These are phyloP conservation scores for Hirschfeldia incana DNA, from an alignment of 345 rosid species.

Conservation along the genomic window DNA sequence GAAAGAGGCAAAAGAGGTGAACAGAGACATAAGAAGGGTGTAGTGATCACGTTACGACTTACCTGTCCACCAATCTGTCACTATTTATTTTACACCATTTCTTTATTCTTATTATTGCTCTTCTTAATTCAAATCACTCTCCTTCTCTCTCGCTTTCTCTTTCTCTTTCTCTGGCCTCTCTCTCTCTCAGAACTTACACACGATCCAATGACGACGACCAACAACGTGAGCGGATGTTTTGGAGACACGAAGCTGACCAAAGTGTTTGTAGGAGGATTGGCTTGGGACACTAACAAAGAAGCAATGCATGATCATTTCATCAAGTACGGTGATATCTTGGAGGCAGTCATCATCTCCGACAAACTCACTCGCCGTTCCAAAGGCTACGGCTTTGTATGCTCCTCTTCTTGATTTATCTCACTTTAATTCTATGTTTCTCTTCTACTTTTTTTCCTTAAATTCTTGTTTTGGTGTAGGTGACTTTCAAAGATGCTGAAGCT, in stretches of 20 bases:
- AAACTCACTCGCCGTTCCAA: conserved; percentile 94
- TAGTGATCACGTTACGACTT: conserved; percentile 51
- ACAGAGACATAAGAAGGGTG: conserved; percentile 13
- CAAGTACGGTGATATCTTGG: conserved; percentile 89
- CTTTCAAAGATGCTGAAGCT: conserved; percentile 84
- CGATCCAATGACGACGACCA: conserved; percentile 48
- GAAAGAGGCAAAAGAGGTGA: no score
- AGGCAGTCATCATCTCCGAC: conserved; percentile 92
- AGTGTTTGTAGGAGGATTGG: conserved; percentile 94
- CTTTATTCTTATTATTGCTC: conserved; percentile 35
- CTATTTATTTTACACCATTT: conserved; percentile 48
- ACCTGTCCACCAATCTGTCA: conserved; percentile 62
- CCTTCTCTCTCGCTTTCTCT: conserved; percentile 29
- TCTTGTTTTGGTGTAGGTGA: conserved; percentile 53
- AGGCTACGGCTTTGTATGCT: conserved; percentile 92
- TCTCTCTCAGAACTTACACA: not conserved
- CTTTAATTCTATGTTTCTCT: not conserved
- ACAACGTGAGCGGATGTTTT: conserved; percentile 54
- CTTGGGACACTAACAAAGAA: conserved; percentile 95
- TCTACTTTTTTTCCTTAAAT: not conserved
- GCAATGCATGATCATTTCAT: conserved; percentile 82
- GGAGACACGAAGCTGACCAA: conserved; percentile 95
- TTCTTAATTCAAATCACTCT: conserved; percentile 13
- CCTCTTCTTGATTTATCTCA: not conserved
- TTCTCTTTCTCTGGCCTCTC: not conserved